These are phyloP conservation scores for Kandelia obovata DNA, from an alignment of 345 rosid species.

Conservation along the genomic window DNA sequence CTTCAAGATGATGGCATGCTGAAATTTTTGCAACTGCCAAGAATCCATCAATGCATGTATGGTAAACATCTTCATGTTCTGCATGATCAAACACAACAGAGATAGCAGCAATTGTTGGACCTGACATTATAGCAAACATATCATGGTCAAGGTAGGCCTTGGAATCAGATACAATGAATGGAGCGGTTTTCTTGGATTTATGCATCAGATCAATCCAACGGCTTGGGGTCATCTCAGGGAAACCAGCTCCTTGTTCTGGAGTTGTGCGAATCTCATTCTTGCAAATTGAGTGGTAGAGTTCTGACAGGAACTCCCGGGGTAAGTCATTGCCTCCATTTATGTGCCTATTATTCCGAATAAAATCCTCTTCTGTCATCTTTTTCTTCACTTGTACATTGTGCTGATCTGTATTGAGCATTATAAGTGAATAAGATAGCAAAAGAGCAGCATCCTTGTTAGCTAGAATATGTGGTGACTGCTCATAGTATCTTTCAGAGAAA, in stretches of 20 bases:
- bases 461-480: conserved; percentile 85
- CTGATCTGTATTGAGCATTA: conserved; percentile 97
- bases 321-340: conserved; percentile 91
- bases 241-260: conserved; percentile 92
- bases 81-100: conserved; percentile 99
- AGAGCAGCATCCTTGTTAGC: conserved; percentile 98
- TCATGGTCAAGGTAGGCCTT: conserved; percentile 91
- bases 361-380: conserved; percentile 98
- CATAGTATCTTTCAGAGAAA: conserved; percentile 94
- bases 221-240: conserved; percentile 97
- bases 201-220: conserved; percentile 99
- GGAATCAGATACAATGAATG: conserved; percentile 72
- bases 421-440: conserved; percentile 84
- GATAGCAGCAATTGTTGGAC: conserved; percentile 98
- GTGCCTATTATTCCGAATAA: conserved; percentile 86
- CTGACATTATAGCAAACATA: conserved; percentile 98
- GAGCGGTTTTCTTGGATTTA: conserved; percentile 89
- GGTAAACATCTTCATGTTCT: conserved; percentile 91
- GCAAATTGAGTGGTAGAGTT: conserved; percentile 84
- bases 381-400: conserved; percentile 97
- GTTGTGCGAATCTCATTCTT: conserved; percentile 96
- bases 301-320: conserved; percentile 81
- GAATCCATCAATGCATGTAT: conserved; percentile 95
- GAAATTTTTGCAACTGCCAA: conserved; percentile 95
- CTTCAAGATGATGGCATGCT: conserved; percentile 97